Conservation (phyloP, 2,329 filamentous ascomycete genomes). For the Trichoderma harzianum region DNA sequence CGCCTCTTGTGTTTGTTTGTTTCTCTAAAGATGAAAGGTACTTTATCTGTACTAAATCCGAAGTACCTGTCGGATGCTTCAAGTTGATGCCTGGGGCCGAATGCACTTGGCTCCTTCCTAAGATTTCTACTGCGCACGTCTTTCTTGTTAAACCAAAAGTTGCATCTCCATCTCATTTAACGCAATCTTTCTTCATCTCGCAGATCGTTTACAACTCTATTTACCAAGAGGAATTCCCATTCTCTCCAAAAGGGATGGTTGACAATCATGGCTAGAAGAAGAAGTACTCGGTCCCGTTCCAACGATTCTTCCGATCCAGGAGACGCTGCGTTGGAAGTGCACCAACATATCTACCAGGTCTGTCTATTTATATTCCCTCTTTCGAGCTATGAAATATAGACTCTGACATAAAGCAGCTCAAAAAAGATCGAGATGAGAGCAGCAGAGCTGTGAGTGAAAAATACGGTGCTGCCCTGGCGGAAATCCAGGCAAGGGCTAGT, state of each 20-base stretch:
- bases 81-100: background rate
- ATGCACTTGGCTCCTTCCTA: background rate
- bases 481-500: constrained; percentile 24
- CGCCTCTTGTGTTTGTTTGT: background rate
- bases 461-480: constrained; percentile 25
- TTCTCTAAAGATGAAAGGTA: background rate
- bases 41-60: background rate
- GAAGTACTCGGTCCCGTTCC: constrained; percentile 19
- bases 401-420: constrained; percentile 27
- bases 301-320: constrained; percentile 25
- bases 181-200: background rate
- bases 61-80: background rate
- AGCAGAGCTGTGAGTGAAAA: constrained; percentile 26
- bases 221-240: too few species aligned
- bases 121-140: background rate
- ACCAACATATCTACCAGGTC: constrained; percentile 30
- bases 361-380: background rate
- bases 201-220: too few species aligned
- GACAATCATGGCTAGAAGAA: constrained; percentile 16
- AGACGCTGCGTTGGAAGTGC: constrained; percentile 25
- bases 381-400: background rate
- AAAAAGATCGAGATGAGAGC: constrained; percentile 29
- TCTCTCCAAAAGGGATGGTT: background rate
- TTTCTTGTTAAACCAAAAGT: background rate
- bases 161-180: background rate